A percentile compares a stretch with the other conserved stretches of the same genome.
These are phyloP conservation scores for Saprolegnia parasitica DNA, from an alignment of 352 stramenopile species.

Conservation along the genomic window DNA sequence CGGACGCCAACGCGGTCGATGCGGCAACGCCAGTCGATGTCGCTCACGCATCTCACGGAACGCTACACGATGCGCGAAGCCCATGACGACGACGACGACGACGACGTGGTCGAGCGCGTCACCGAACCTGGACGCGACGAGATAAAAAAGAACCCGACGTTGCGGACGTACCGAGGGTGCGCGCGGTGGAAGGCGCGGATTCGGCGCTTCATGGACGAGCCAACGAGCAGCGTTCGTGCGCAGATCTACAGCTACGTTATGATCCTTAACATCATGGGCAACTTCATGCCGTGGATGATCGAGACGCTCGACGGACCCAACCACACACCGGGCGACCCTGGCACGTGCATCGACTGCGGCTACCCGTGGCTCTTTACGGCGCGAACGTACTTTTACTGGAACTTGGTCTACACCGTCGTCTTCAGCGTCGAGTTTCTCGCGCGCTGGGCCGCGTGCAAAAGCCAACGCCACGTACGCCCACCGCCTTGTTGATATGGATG, in stretches of 20 bases:
- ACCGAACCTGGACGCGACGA: neutral
- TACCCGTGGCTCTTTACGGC: slow-evolving; percentile 52
- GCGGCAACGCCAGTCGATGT: neutral
- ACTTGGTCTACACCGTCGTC: slow-evolving; percentile 42
- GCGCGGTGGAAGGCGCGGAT: neutral
- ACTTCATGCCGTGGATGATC: slow-evolving; percentile 27
- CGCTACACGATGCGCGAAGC: neutral
- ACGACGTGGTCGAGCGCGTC: neutral
- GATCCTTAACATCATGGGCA: slow-evolving; percentile 17
- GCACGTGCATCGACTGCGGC: slow-evolving; percentile 13
- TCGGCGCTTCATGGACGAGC: slow-evolving; percentile 11
- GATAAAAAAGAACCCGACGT: neutral
- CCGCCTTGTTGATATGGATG: neutral
- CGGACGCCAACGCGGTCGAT: neutral
- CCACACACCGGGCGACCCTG: slow-evolving; percentile 43
- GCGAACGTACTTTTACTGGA: slow-evolving; percentile 35
- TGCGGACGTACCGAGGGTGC: neutral
- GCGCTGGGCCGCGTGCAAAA: slow-evolving; percentile 35
- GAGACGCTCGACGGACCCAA: slow-evolving; percentile 44
- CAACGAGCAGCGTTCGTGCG: slow-evolving; percentile 1
- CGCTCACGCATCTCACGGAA: neutral
- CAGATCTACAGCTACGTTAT: slow-evolving; percentile 24
- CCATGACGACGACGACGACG: neutral
- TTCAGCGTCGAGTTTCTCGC: slow-evolving; percentile 56
- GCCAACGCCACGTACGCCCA: slow-evolving; percentile 33